phyloP scores from a whole-genome alignment of 2,329 filamentous ascomycete species.

The Berkeleyomyces basicola region DNA sequence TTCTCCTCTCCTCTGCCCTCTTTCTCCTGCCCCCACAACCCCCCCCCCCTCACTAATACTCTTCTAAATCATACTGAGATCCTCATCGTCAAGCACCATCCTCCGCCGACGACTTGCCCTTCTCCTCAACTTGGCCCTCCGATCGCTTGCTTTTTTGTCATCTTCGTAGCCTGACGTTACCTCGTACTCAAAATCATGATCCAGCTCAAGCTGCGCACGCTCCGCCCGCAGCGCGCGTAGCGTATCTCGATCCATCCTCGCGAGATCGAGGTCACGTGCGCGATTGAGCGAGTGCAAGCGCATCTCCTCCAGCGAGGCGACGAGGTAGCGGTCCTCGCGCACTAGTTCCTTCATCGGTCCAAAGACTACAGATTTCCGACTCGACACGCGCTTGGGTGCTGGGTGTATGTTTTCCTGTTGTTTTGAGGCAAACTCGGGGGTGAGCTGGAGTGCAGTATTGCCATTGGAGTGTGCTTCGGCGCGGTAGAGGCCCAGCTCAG shows the following conservation, averaged over 20 bases:
- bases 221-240: conserved; percentile 15
- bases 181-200: conserved; percentile 16
- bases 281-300: conserved; percentile 18
- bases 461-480: conserved; percentile 30
- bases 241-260: conserved; percentile 15
- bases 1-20: no score
- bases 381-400: background rate
- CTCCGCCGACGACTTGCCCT: background rate
- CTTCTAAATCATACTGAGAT: background rate
- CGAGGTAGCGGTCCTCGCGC: background rate
- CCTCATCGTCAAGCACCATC: background rate
- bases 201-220: conserved; percentile 18
- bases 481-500: conserved; percentile 28
- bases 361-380: background rate
- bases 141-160: background rate
- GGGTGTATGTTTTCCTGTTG: background rate
- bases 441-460: conserved; percentile 20
- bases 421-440: background rate
- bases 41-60: background rate
- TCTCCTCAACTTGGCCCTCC: background rate
- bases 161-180: conserved; percentile 20
- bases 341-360: background rate
- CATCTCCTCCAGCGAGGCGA: background rate
- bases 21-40: no score
- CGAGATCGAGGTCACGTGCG: conserved; percentile 19